Evolutionary conservation across 2,329 filamentous ascomycete species (phyloP), one percentile per base, ranked within the genome.

Genomic region (Penicillium sp.): DNA sequence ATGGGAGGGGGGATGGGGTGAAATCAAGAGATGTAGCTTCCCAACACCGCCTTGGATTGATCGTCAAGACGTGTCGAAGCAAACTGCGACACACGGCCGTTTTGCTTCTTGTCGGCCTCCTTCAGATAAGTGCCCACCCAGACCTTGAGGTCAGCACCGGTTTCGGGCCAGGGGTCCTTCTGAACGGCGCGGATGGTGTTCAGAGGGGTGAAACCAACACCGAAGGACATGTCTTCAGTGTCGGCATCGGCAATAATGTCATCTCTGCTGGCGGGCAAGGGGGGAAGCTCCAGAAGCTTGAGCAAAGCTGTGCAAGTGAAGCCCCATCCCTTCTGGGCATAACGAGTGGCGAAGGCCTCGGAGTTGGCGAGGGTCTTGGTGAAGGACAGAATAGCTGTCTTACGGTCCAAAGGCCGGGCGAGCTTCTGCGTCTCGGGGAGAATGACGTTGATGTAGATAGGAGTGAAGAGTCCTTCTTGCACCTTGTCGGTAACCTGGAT

Each of bases 201-300:
- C 59, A 99, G 83, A 31, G 90, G 88, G 0, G 94, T 97, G 76
- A 96, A 99, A 8, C 92, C 93, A 61, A 97, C 87, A 24, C 94
- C 94, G 68, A 99, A 99, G 27, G 91, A 88, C 62, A 97, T 86
- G 71, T 99, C 94, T 66, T 99, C 94, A 24, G 96, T 90, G 67
- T 97, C 93, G 3, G 91, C 87, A 70, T 97, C 94, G 10, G 86
- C 84, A 59, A 96, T 87, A 47, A 90, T 78, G 62, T 95, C 91
- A 60, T 91, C 87, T 54, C 88, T 87, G 34, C 82, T 77, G 1
- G 87, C 84, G 13, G 81, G 81, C 4, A 93, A 83, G 34, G 93
- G 92, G 24, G 93, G 91, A 74, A 96, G 95, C 70, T 93, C 88
- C 7, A 99, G 82, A 13, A 97, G 82, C 65, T 93, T 91, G 40